These are phyloP conservation scores for Brasenia schreberi DNA, from an alignment of 164 flowering plant species.

Conservation along the genomic window DNA sequence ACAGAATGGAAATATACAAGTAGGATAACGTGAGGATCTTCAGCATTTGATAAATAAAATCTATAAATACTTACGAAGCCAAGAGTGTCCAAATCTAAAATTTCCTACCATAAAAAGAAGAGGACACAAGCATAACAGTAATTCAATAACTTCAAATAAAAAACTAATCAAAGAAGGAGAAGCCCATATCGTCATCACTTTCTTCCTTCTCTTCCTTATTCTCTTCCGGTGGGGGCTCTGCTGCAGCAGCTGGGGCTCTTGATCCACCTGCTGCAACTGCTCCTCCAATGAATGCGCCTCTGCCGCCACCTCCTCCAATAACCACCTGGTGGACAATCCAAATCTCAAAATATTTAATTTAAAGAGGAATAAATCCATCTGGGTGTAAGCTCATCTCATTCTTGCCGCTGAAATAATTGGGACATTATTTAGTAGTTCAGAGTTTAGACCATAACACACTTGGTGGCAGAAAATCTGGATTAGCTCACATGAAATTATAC, in stretches of 20 bases:
- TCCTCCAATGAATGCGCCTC: slow-evolving; percentile 24
- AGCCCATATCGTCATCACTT: slow-evolving; percentile 65
- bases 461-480: too few species aligned
- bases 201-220: slow-evolving; percentile 48
- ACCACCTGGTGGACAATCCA: slow-evolving; percentile 27
- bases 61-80: background rate
- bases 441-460: background rate
- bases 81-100: background rate
- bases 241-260: slow-evolving; percentile 33
- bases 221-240: slow-evolving; percentile 40
- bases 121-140: background rate
- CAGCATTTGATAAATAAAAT: too few species aligned
- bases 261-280: slow-evolving; percentile 33
- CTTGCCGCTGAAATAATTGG: background rate
- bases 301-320: slow-evolving; percentile 41
- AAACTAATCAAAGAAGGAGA: slow-evolving; percentile 59
- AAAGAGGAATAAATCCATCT: background rate
- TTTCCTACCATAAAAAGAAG: background rate
- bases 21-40: too few species aligned
- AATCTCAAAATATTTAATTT: background rate
- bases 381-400: background rate
- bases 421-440: background rate
- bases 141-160: background rate
- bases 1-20: too few species aligned
- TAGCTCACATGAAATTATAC: too few species aligned